Conservation (phyloP, 768 basidiomycete species). For the Lentinus brumalis region DNA sequence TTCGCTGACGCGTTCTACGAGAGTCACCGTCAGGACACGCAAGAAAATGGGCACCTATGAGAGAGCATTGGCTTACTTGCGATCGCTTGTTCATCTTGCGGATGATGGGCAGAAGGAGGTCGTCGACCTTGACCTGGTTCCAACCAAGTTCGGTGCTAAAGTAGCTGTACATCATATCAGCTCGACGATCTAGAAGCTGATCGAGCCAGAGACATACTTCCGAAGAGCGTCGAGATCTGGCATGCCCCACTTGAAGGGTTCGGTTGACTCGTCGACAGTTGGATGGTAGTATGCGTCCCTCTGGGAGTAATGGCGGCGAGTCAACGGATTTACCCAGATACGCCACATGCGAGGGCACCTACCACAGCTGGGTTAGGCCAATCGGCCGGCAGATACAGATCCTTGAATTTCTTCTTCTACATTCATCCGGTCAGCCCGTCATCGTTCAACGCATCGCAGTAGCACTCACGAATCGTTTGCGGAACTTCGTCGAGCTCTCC, state of each 20-base stretch:
- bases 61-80: slow-evolving; percentile 50
- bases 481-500: slow-evolving; percentile 77
- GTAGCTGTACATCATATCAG: slow-evolving; percentile 6
- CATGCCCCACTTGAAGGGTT: slow-evolving; percentile 95
- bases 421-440: background rate
- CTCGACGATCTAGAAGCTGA: background rate
- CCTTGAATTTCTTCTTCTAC: slow-evolving; percentile 89
- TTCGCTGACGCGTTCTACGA: slow-evolving; percentile 64
- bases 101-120: slow-evolving; percentile 88
- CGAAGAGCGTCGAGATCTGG: slow-evolving; percentile 95
- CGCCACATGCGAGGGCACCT: slow-evolving; percentile 24
- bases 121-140: slow-evolving; percentile 82
- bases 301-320: slow-evolving; percentile 39
- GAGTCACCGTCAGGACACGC: background rate
- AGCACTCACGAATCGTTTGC: slow-evolving; percentile 78
- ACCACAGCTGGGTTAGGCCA: slow-evolving; percentile 96
- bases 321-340: background rate
- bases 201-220: slow-evolving; percentile 47
- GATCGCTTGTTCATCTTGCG: slow-evolving; percentile 83
- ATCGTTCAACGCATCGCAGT: too few species aligned
- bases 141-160: slow-evolving; percentile 72
- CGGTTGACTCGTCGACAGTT: slow-evolving; percentile 85
- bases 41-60: background rate
- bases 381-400: slow-evolving; percentile 73
- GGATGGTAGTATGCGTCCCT: slow-evolving; percentile 93